These are phyloP conservation scores for Tripterygium wilfordii DNA, from an alignment of 177 flowering plant species.

Conservation along the genomic window DNA sequence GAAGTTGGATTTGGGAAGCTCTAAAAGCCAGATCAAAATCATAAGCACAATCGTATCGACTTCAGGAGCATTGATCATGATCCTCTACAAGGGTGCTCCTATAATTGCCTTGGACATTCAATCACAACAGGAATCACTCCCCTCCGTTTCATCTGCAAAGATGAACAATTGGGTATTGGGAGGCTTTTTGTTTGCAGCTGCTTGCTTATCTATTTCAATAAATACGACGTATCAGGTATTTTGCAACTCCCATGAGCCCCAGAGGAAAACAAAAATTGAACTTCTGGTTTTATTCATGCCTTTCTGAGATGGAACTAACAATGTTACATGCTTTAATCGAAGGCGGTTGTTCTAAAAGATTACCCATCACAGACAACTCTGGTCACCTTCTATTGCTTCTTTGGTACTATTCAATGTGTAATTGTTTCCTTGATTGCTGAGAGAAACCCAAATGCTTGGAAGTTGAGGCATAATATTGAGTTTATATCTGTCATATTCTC, in stretches of 20 bases:
- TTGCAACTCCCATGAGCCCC: no score
- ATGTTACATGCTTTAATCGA: no score
- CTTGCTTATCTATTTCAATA: no score
- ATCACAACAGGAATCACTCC: no score
- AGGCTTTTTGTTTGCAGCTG: constrained; percentile 11
- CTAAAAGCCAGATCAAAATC: constrained; percentile 13
- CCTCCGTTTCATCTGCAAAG: neutral
- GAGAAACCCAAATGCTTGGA: constrained; percentile 13
- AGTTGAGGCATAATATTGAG: neutral
- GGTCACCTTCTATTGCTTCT: constrained; percentile 2
- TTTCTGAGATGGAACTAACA: no score
- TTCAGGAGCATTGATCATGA: constrained; percentile 21
- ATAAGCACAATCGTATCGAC: constrained; percentile 19
- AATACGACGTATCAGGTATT: no score
- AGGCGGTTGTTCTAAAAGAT: constrained; percentile 4
- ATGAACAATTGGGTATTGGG: constrained; percentile 18
- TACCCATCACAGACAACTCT: constrained; percentile 14
- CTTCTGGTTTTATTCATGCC: no score
- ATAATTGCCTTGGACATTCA: no score
- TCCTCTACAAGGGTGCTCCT: constrained; percentile 22
- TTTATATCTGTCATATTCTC: constrained; percentile 8
- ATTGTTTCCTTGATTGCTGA: constrained; percentile 1
- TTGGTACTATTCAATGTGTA: neutral
- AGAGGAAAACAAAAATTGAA: no score
- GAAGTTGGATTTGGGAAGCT: constrained; percentile 10